phyloP scores from a whole-genome alignment of 345 rosid genomes.

The Gossypium australe region DNA sequence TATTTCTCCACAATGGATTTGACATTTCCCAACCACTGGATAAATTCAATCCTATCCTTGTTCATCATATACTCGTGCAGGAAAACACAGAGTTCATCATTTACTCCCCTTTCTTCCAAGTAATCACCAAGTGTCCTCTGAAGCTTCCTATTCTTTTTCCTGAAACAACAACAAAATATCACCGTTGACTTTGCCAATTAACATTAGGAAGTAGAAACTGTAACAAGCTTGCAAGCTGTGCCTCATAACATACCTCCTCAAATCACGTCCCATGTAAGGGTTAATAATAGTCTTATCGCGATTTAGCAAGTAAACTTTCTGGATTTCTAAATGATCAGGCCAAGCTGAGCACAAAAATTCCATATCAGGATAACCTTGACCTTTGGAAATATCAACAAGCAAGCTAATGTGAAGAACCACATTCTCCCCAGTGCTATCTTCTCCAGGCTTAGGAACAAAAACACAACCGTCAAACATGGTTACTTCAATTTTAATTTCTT shows the following conservation, averaged over 20 bases:
- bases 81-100: conserved; percentile 49
- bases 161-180: conserved; percentile 13
- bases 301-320: conserved; percentile 39
- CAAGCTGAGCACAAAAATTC: conserved; percentile 41
- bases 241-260: conserved; percentile 9
- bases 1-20: conserved; percentile 40
- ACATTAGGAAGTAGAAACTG: not conserved
- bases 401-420: conserved; percentile 52
- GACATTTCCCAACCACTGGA: conserved; percentile 56
- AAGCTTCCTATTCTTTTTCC: conserved; percentile 49
- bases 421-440: conserved; percentile 43
- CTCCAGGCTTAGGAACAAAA: conserved; percentile 36
- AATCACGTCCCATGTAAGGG: conserved; percentile 64
- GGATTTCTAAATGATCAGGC: conserved; percentile 63
- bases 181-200: not conserved
- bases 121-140: conserved; percentile 35
- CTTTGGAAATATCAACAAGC: conserved; percentile 45
- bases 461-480: conserved; percentile 62
- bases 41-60: conserved; percentile 65
- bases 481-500: conserved; percentile 48
- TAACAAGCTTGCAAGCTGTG: not conserved
- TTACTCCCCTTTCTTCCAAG: conserved; percentile 60
- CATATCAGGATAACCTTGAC: conserved; percentile 29
- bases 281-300: conserved; percentile 25
- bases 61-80: conserved; percentile 69